Base-by-base conservation (phyloP, 2,329 filamentous ascomycete genomes). In the Phaeoacremonium minimum region DNA sequence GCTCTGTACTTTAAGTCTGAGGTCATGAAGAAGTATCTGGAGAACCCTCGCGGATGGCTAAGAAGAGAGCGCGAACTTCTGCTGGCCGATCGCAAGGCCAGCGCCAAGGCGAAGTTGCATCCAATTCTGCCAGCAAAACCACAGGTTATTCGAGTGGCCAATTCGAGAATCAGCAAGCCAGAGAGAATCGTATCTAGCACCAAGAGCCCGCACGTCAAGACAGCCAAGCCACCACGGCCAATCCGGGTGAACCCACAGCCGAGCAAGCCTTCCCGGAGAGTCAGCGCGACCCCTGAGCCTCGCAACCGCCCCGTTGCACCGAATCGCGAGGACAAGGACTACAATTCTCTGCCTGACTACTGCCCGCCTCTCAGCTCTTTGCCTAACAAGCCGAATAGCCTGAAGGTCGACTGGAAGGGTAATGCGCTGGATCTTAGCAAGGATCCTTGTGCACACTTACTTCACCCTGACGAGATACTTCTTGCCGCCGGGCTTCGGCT, bases 351-450 rank as follows among this genome's bases (percentile, higher is more conserved):
- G 19, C 73, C 75, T 6, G 79, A 95, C 57, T 86, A 75, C 56
- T 87, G 80, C 35, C 88, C 88, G 30, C 80, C 85, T 1, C 53
- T 80, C 29, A 64, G 69, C 37, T 81, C 83, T 3, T 73, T 93
- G 4, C 78, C 81, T 7, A 65, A 67, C 46, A 81, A 81, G 50
- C 64, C 74, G 35, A 87, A 87, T 57, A 77, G 74, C 29, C 73
- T 93, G 48, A 91, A 90, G 67, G 82, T 87, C 17, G 87, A 94
- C 44, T 94, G 88, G 87, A 93, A 90, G 65, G 87, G 86, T 7
- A 77, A 80, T 43, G 76, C 83, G 28, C 77, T 93, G 46, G 85
- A 94, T 53, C 77, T 95, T 31, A 77, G 72, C 58, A 71, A 73
- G 41, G 87, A 94, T 51, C 78, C 84, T 6, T 71, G 90, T 50